Evolutionary conservation across 768 basidiomycete genomes (phyloP).

Genomic region (Podaxis carcinomalis): DNA sequence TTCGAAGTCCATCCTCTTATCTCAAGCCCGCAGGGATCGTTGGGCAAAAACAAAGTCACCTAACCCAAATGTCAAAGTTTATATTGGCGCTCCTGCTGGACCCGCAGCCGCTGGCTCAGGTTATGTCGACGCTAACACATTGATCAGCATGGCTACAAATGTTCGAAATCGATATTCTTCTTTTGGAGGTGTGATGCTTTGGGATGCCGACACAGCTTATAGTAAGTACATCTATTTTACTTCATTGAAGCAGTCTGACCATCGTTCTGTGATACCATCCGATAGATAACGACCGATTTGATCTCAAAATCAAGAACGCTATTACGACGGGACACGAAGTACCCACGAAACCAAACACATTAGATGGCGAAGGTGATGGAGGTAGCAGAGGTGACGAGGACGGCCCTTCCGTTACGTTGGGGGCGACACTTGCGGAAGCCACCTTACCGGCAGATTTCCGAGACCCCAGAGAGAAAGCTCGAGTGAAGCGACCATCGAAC

Average conservation of each 20-base stretch:
- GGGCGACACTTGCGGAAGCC: constrained; percentile 10
- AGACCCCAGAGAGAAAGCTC: constrained; percentile 29
- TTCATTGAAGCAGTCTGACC: neutral
- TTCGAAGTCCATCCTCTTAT: neutral
- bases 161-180: constrained; percentile 51
- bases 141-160: constrained; percentile 37
- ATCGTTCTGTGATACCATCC: neutral
- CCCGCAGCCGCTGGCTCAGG: constrained; percentile 47
- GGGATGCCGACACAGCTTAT: constrained; percentile 37
- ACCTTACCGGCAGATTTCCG: constrained; percentile 15
- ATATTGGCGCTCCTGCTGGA: constrained; percentile 54
- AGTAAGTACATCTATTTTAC: constrained; percentile 27
- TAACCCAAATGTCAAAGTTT: constrained; percentile 56
- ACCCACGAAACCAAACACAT: constrained; percentile 8
- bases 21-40: constrained; percentile 36
- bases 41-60: constrained; percentile 60
- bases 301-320: constrained; percentile 55
- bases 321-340: constrained; percentile 24
- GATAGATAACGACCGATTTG: constrained; percentile 55
- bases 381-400: neutral
- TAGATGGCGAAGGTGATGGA: neutral
- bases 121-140: constrained; percentile 41
- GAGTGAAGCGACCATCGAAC: constrained; percentile 26
- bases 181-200: constrained; percentile 55
- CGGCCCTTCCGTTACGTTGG: neutral